Conservation (phyloP, 495 filamentous ascomycete species). For the Tuber microsphaerosporum region DNA sequence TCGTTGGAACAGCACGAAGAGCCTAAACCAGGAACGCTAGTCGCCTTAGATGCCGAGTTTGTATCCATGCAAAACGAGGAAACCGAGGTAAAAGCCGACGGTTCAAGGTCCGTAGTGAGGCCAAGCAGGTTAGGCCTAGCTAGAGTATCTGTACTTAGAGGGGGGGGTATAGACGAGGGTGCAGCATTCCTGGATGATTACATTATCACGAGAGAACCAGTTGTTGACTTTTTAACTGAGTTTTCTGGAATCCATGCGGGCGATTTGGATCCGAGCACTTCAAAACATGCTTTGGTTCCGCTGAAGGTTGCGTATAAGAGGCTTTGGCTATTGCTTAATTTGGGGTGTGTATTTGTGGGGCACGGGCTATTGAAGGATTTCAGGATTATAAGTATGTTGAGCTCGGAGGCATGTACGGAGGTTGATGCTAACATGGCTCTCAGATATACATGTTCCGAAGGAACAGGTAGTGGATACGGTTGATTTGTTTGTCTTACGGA, state of each 20-base stretch:
- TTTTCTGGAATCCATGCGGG: slow-evolving; percentile 82
- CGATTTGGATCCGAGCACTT: slow-evolving; percentile 68
- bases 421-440: slow-evolving; percentile 2
- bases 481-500: slow-evolving; percentile 66
- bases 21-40: slow-evolving; percentile 61
- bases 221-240: slow-evolving; percentile 92
- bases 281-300: slow-evolving; percentile 70
- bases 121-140: slow-evolving; percentile 79
- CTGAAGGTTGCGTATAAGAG: slow-evolving; percentile 95
- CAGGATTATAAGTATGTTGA: slow-evolving; percentile 64
- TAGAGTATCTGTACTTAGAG: slow-evolving; percentile 79
- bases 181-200: slow-evolving; percentile 95
- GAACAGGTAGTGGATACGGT: slow-evolving; percentile 88
- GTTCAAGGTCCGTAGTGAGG: slow-evolving; percentile 73
- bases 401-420: background rate
- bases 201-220: slow-evolving; percentile 76
- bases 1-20: slow-evolving; percentile 61
- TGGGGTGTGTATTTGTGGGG: slow-evolving; percentile 88
- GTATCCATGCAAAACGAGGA: slow-evolving; percentile 83
- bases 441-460: slow-evolving; percentile 83
- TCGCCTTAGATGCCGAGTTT: slow-evolving; percentile 93
- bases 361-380: slow-evolving; percentile 91
- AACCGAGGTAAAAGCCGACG: slow-evolving; percentile 87
- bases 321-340: slow-evolving; percentile 90
- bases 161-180: slow-evolving; percentile 64